Evolutionary conservation across 2,329 filamentous ascomycete species (phyloP).

Genomic region (Zymoseptoria brevis): DNA sequence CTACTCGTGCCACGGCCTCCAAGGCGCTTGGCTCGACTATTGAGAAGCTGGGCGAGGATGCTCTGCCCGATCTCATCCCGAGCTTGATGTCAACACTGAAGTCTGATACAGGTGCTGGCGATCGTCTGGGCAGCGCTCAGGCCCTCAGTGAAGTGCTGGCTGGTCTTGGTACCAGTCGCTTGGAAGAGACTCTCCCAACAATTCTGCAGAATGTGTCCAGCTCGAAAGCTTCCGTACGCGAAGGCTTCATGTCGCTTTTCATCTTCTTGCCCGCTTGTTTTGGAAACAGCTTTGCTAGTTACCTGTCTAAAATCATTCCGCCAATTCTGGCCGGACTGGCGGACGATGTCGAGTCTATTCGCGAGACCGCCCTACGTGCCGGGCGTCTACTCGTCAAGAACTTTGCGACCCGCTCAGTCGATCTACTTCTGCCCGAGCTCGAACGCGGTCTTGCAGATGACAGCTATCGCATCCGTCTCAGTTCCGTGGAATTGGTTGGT

Average conservation of each 20-base stretch:
- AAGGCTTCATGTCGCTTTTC: conserved; percentile 99
- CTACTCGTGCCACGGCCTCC: conserved; percentile 90
- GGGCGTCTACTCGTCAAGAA: conserved; percentile 96
- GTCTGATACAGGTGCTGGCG: conserved; percentile 91
- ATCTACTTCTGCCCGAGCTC: conserved; percentile 85
- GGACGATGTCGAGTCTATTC: conserved; percentile 92
- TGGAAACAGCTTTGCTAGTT: conserved; percentile 95
- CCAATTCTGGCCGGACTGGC: conserved; percentile 89
- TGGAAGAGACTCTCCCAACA: conserved; percentile 93
- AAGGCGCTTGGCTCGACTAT: conserved; percentile 94
- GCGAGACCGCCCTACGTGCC: conserved; percentile 90
- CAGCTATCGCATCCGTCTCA: conserved; percentile 94
- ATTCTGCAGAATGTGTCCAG: conserved; percentile 95
- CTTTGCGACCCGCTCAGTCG: conserved; percentile 89
- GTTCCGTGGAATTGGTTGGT: conserved; percentile 93
- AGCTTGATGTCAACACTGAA: conserved; percentile 97
- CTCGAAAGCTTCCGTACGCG: conserved; percentile 78
- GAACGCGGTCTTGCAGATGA: conserved; percentile 96
- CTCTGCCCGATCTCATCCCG: conserved; percentile 91
- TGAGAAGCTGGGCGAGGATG: conserved; percentile 95
- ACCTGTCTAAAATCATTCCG: conserved; percentile 90
- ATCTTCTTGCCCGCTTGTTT: conserved; percentile 99
- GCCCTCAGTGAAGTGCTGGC: conserved; percentile 94
- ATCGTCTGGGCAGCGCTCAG: conserved; percentile 91
- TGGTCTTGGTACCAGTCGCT: conserved; percentile 79